phyloP scores from a whole-genome alignment of 2,329 filamentous ascomycete genomes.

The Monilinia fructigena region DNA sequence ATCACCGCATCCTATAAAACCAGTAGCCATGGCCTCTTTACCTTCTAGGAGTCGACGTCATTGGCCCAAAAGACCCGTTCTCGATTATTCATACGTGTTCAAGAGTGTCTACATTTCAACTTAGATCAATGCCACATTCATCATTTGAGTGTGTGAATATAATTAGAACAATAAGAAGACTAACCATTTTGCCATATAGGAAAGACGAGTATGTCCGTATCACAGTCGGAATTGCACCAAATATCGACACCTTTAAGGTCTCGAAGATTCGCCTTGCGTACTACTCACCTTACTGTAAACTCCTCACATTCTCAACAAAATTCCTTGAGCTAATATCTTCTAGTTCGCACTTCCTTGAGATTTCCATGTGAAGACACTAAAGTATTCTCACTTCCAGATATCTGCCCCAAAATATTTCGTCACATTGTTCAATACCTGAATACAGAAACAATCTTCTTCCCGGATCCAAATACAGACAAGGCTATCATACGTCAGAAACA shows the following conservation, averaged over 20 bases:
- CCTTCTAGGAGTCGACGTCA: not conserved
- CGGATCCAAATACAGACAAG: not conserved
- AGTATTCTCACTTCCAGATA: not conserved
- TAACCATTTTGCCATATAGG: not conserved
- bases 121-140: not conserved
- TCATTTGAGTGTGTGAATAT: not conserved
- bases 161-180: not conserved
- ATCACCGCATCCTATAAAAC: not conserved
- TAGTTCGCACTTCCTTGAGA: not conserved
- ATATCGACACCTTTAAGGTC: not conserved
- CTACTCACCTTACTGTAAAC: not conserved
- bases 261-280: not conserved
- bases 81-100: not conserved
- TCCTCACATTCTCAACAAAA: not conserved
- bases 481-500: not conserved
- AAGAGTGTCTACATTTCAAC: no score
- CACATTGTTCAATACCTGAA: conserved; percentile 13
- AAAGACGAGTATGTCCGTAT: not conserved
- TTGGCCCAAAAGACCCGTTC: not conserved
- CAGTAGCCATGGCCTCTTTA: not conserved
- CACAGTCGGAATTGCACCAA: not conserved
- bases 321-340: not conserved
- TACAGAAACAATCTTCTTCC: not conserved
- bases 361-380: not conserved
- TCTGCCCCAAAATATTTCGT: not conserved